Evolutionary conservation across 495 filamentous ascomycete genomes (phyloP), one percentile per base, ranked within the genome.

Genomic region (Astrothelium macrocarpum): DNA sequence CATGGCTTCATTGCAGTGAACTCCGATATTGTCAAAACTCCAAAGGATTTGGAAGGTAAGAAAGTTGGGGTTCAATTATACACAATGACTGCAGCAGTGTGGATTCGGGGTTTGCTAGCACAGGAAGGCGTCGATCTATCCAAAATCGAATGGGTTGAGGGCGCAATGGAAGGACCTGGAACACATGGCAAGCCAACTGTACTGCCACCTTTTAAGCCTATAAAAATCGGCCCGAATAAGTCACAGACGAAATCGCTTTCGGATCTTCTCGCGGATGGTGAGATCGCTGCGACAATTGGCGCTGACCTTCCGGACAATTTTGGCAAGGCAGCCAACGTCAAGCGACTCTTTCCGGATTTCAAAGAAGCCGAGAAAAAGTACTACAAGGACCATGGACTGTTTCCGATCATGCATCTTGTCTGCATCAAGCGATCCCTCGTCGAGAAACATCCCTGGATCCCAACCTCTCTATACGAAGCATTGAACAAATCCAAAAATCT

Each of bases 371-470:
- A 77, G 65, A 72, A 68, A 60, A 63, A 67, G 18, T 79, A 77
- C 62, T 79, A 67, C 66, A 66, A 68, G 58, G 25, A 66, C 31
- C 74, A 68, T 12, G 73, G 74, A 18, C 74, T 78, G 18, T 79
- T 78, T 64, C 77, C 75, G 12, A 78, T 78, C 62, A 78, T 79
- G 77, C 77, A 78, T 65, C 26, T 72, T 1, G 71, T 78, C 18
- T 76, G 66, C 20, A 63, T 79, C 11, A 62, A 68, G 32, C 39
- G 72, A 7, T 68, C 70, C 60, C 53, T 73, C 31, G 70, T 72
- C 53, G 73, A 76, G 60, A 63, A 71, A 39, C 43, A 76, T 62
- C 65, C 59, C 7, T 60, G 32, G 32, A 36, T 60, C 10, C 49
- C 49, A 16, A 56, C 23, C 49, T 56, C 49, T 4, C 65, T 78